A percentile compares a stretch with the other conserved stretches of the same genome.
Conservation (phyloP, 2,329 filamentous ascomycete genomes). For the Pseudocercospora ulei region DNA sequence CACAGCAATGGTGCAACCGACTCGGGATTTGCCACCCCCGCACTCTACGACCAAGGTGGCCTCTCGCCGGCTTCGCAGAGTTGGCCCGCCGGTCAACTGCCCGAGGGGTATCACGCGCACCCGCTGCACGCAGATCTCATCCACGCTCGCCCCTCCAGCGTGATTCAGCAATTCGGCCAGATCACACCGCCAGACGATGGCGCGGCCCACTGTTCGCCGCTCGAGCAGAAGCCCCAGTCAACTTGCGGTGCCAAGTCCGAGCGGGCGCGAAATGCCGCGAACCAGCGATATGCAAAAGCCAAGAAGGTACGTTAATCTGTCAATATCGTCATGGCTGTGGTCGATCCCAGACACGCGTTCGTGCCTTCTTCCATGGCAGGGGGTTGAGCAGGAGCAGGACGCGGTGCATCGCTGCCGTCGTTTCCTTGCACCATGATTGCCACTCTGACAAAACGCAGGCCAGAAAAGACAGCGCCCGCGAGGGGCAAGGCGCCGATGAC, state of each 20-base stretch:
- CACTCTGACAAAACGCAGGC: constrained; percentile 10
- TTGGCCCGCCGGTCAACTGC: constrained; percentile 8
- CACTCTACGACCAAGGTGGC: constrained; percentile 11
- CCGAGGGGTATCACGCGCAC: constrained; percentile 6
- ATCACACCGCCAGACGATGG: constrained; percentile 35
- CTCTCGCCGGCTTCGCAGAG: constrained; percentile 9
- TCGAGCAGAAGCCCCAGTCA: constrained; percentile 6
- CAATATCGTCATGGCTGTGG: too few relatives aligned
- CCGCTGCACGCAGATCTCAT: constrained; percentile 20
- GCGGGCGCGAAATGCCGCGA: constrained; percentile 30
- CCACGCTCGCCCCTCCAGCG: constrained; percentile 17
- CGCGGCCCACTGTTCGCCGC: constrained; percentile 13
- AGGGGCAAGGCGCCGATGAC: constrained; percentile 10
- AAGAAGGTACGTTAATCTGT: constrained; percentile 17
- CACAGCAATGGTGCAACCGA: background rate
- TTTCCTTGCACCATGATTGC: background rate
- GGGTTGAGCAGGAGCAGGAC: too few relatives aligned
- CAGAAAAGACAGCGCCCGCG: constrained; percentile 19
- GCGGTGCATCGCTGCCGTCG: background rate
- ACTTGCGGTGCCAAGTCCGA: constrained; percentile 26
- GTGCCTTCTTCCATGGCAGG: too few relatives aligned
- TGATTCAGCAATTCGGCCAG: constrained; percentile 31
- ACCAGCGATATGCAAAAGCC: constrained; percentile 28
- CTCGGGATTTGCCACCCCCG: constrained; percentile 6
- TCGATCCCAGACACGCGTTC: too few relatives aligned